Conservation (phyloP, 2,329 filamentous ascomycete genomes). For the Fusarium dlaminii region DNA sequence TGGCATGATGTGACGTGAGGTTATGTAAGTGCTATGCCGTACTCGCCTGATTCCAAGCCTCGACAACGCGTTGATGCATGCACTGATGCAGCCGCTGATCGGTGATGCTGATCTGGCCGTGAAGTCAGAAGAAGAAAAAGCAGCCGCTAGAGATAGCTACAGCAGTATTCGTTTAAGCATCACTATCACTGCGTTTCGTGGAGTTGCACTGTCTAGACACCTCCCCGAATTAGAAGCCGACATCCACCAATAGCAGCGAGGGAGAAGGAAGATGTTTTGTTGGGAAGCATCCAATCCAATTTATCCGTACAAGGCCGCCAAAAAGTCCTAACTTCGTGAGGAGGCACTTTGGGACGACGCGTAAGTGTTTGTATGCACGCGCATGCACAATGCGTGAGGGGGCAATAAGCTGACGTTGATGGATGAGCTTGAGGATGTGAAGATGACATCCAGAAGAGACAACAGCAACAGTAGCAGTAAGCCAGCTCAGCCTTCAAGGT, state of each 20-base stretch:
- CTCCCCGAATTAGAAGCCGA: conserved; percentile 9
- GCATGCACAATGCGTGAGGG: neutral
- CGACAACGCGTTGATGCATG: conserved; percentile 6
- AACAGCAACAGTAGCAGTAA: neutral
- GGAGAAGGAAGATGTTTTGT: neutral
- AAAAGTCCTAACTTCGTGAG: neutral
- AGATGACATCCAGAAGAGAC: neutral
- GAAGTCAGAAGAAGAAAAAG: neutral
- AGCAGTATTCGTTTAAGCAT: neutral
- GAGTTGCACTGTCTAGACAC: conserved; percentile 6
- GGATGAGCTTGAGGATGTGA: neutral
- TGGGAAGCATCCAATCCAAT: neutral
- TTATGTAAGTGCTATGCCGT: neutral
- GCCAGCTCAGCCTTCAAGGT: conserved; percentile 12
- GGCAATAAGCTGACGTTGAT: conserved; percentile 20
- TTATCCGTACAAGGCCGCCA: neutral
- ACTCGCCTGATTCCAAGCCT: neutral
- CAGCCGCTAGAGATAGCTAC: neutral
- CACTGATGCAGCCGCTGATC: neutral
- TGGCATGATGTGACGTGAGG: conserved; percentile 4
- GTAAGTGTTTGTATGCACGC: conserved; percentile 20
- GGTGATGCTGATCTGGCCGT: conserved; percentile 6
- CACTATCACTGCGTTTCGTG: conserved; percentile 2
- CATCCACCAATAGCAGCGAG: conserved; percentile 20
- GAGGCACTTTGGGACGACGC: conserved; percentile 16